These are phyloP conservation scores for Noccaea bulbosa DNA, from an alignment of 345 rosid genomes.

Conservation along the genomic window DNA sequence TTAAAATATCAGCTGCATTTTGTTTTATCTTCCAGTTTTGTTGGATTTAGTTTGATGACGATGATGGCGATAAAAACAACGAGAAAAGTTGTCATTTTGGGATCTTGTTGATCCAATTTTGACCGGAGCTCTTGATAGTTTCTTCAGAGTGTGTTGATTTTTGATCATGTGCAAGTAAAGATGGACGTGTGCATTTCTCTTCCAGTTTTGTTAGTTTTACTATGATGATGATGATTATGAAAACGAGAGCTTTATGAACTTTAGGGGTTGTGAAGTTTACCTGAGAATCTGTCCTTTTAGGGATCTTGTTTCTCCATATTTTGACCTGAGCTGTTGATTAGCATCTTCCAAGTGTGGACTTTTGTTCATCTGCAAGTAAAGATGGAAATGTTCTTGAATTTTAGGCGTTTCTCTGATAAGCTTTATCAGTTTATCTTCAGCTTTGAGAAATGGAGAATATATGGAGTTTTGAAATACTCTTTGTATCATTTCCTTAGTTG, in stretches of 20 bases:
- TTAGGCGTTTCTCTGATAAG: not conserved
- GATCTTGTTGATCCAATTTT: slow-evolving; percentile 11
- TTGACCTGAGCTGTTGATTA: too few species aligned
- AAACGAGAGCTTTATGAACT: too few species aligned
- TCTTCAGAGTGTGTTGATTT: not conserved
- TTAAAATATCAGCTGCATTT: slow-evolving; percentile 11
- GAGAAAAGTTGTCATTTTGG: not conserved
- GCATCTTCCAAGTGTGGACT: too few species aligned
- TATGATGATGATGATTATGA: too few species aligned
- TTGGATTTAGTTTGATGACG: not conserved
- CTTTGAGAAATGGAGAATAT: not conserved
- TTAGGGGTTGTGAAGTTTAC: too few species aligned
- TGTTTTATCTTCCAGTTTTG: slow-evolving; percentile 4
- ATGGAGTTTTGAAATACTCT: slow-evolving; percentile 2
- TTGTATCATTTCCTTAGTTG: not conserved
- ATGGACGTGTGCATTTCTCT: not conserved
- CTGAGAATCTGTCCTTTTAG: too few species aligned
- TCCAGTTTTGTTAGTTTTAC: too few species aligned
- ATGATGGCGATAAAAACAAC: slow-evolving; percentile 2
- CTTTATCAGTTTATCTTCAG: not conserved
- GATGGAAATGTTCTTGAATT: not conserved
- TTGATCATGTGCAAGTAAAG: not conserved
- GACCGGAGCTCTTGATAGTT: not conserved
- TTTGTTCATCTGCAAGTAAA: too few species aligned
- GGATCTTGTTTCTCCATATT: too few species aligned